A percentile compares a stretch with the other conserved stretches of the same genome.
Conservation (phyloP, 768 basidiomycete species). For the Termitomyces sp. region DNA sequence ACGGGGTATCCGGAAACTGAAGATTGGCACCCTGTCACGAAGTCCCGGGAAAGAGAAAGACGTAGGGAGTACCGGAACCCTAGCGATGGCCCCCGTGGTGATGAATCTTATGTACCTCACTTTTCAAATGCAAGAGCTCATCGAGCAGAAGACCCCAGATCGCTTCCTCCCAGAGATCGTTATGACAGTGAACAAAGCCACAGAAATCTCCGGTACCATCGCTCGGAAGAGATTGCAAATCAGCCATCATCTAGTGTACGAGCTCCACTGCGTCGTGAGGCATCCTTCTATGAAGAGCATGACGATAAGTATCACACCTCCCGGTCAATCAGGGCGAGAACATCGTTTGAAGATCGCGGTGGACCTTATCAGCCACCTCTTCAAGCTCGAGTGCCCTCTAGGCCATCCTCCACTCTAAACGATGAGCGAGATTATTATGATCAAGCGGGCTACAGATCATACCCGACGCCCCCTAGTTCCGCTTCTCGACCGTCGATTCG, state of each 20-base stretch:
- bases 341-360: constrained; percentile 21
- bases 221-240: constrained; percentile 4
- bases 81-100: constrained; percentile 12
- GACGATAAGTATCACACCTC: constrained; percentile 11
- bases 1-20: constrained; percentile 2
- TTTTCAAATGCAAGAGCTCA: constrained; percentile 4
- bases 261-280: constrained; percentile 10
- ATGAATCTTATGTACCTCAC: constrained; percentile 6
- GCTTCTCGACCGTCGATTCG: constrained; percentile 10
- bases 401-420: constrained; percentile 8
- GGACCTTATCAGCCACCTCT: constrained; percentile 6
- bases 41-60: constrained; percentile 14
- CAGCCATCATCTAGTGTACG: constrained; percentile 1
- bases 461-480: constrained; percentile 16
- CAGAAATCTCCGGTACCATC: constrained; percentile 5
- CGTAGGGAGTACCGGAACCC: constrained; percentile 16
- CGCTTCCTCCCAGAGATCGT: constrained; percentile 4
- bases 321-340: constrained; percentile 18
- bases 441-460: constrained; percentile 7
- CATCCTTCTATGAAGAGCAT: constrained; percentile 16
- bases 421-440: constrained; percentile 13
- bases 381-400: constrained; percentile 2
- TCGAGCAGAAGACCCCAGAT: constrained; percentile 8
- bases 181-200: constrained; percentile 8
- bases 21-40: constrained; percentile 8